Conservation (phyloP, 129 eudicot species). For the Mikania micrantha region DNA sequence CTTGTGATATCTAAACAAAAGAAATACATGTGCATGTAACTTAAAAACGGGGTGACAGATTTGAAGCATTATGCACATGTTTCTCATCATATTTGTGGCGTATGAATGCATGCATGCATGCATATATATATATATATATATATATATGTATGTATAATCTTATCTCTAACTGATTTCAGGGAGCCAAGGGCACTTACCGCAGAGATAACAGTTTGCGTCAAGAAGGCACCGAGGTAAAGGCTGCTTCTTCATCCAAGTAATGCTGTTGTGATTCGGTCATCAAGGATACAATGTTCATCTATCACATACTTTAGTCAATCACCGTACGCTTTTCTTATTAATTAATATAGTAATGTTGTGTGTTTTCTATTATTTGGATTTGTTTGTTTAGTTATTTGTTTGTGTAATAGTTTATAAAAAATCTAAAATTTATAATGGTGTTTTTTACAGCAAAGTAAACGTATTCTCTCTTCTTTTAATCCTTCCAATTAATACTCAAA, state of each 20-base stretch:
- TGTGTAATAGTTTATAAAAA: not conserved
- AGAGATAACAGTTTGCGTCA: conserved; percentile 60
- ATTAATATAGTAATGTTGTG: not conserved
- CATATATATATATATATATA: no score
- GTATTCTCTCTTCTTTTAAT: no score
- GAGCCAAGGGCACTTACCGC: conserved; percentile 51
- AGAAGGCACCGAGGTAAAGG: conserved; percentile 4
- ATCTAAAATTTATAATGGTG: not conserved
- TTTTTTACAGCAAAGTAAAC: not conserved
- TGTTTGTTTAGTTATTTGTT: not conserved
- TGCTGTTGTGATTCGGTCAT: not conserved
- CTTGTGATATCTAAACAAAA: not conserved
- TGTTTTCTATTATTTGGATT: not conserved
- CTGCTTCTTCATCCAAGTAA: conserved; percentile 25
- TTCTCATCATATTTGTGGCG: not conserved
- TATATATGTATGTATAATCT: not conserved
- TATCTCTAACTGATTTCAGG: conserved; percentile 33
- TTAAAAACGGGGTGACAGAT: not conserved
- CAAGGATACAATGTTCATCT: not conserved
- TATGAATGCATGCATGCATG: not conserved
- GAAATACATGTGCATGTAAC: not conserved
- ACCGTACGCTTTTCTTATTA: not conserved
- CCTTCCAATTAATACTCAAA: no score
- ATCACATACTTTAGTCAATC: conserved; percentile 7
- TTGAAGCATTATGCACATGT: not conserved